Conservation (phyloP, 352 stramenopile genomes). For the Pythium grandisporangium region DNA sequence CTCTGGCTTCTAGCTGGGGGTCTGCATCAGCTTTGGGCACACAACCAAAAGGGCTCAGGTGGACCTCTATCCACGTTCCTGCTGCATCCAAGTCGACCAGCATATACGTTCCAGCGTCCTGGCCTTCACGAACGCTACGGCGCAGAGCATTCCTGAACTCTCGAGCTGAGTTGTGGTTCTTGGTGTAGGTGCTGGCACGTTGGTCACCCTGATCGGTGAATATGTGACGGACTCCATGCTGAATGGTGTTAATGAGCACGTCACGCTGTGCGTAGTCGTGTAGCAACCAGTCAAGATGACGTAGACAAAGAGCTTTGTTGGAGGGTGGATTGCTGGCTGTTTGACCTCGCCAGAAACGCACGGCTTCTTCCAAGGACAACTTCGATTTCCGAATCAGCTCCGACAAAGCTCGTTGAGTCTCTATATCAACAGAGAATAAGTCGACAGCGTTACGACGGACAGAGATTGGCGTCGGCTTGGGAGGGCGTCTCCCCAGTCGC, state of each 20-base stretch:
- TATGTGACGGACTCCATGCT: neutral
- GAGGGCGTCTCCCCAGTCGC: too few relatives aligned
- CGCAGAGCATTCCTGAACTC: neutral
- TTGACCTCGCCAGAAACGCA: neutral
- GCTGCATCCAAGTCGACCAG: neutral
- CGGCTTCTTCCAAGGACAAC: neutral
- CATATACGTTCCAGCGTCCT: slow-evolving; percentile 8
- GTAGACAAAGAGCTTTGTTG: slow-evolving; percentile 4
- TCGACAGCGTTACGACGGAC: too few relatives aligned
- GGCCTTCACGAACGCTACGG: slow-evolving; percentile 2
- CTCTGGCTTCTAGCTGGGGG: neutral
- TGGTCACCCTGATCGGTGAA: too few relatives aligned
- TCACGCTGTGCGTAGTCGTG: neutral
- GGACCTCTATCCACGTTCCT: neutral
- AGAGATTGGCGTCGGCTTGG: too few relatives aligned
- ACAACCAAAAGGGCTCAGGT: slow-evolving; percentile 2
- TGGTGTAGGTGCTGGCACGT: too few relatives aligned
- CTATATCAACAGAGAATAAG: neutral
- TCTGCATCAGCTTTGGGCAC: slow-evolving; percentile 1
- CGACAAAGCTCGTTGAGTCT: neutral
- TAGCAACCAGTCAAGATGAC: neutral
- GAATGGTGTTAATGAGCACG: neutral
- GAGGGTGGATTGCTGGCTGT: neutral
- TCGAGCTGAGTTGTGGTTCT: slow-evolving; percentile 5
- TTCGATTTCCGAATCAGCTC: neutral